Percentiles rank a stretch among this genome's conserved stretches.
phyloP scores from a whole-genome alignment of 225 moss, liverwort and hornwort species.

The Thuidium tamariscinum region DNA sequence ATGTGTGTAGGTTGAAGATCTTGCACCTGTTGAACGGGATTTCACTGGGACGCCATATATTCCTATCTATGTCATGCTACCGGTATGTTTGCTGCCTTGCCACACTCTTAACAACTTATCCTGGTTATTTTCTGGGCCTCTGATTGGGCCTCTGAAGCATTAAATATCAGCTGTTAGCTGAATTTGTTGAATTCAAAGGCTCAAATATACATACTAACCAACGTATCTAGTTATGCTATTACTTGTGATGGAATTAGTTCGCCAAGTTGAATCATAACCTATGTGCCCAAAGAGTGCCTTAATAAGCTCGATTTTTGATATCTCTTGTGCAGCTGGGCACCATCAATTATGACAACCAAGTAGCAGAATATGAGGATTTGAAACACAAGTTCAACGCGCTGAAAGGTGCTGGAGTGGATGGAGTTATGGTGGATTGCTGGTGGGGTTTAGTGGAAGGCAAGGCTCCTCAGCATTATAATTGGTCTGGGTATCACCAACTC shows the following conservation, averaged over 20 bases:
- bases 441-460: conserved; percentile 72
- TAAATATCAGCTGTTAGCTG: background rate
- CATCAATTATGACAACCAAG: conserved; percentile 44
- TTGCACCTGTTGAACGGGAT: conserved; percentile 32
- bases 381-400: conserved; percentile 42
- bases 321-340: conserved; percentile 33
- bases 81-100: conserved; percentile 29
- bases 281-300: background rate
- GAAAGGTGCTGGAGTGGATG: conserved; percentile 58
- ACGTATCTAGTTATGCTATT: background rate
- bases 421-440: conserved; percentile 80
- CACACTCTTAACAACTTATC: background rate
- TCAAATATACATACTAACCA: background rate
- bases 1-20: conserved; percentile 12
- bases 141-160: background rate
- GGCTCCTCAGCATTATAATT: conserved; percentile 53
- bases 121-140: background rate
- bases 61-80: conserved; percentile 98
- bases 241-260: background rate
- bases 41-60: conserved; percentile 73
- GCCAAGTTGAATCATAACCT: background rate
- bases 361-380: conserved; percentile 44
- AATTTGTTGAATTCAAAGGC: background rate
- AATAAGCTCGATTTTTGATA: background rate
- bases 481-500: conserved; percentile 62